phyloP scores from a whole-genome alignment of 1,284 basidiomycete genomes.

The Ustilago esculenta region DNA sequence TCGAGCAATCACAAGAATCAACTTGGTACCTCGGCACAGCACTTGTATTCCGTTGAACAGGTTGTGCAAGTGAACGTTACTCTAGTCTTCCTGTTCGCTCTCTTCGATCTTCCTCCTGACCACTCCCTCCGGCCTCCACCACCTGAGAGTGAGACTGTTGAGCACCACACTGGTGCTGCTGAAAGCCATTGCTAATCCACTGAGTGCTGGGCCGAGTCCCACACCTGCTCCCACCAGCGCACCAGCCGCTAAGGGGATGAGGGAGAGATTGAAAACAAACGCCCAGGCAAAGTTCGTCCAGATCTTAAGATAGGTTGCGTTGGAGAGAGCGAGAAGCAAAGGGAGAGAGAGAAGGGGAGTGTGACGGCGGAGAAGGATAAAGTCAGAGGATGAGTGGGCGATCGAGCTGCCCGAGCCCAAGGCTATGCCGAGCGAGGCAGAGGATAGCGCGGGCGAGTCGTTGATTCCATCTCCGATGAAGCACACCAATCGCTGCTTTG shows the following conservation, averaged over 20 bases:
- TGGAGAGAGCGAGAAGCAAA: constrained; percentile 18
- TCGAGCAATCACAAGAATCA: too few relatives aligned
- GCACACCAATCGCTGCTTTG: constrained; percentile 14
- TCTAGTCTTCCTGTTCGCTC: not conserved
- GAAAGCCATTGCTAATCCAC: constrained; percentile 50
- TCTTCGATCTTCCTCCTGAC: constrained; percentile 11
- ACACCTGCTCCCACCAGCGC: constrained; percentile 14
- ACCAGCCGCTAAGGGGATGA: constrained; percentile 43
- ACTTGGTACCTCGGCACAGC: too few relatives aligned
- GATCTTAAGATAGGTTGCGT: constrained; percentile 36
- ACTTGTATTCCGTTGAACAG: too few relatives aligned
- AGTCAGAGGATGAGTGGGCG: constrained; percentile 44
- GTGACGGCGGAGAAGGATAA: constrained; percentile 44
- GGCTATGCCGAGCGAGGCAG: constrained; percentile 41
- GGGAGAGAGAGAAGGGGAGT: constrained; percentile 33
- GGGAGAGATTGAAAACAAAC: constrained; percentile 36
- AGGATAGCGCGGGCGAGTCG: constrained; percentile 53
- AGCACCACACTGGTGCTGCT: constrained; percentile 39
- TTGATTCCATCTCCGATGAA: constrained; percentile 63
- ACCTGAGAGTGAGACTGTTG: constrained; percentile 34
- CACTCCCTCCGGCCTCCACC: constrained; percentile 25
- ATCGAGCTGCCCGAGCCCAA: constrained; percentile 46
- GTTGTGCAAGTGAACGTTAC: too few relatives aligned
- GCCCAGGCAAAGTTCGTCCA: constrained; percentile 47
- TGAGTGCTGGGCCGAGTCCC: constrained; percentile 29